phyloP scores from a whole-genome alignment of 1,139 yeast species.

The Suhomyces wounanorum region DNA sequence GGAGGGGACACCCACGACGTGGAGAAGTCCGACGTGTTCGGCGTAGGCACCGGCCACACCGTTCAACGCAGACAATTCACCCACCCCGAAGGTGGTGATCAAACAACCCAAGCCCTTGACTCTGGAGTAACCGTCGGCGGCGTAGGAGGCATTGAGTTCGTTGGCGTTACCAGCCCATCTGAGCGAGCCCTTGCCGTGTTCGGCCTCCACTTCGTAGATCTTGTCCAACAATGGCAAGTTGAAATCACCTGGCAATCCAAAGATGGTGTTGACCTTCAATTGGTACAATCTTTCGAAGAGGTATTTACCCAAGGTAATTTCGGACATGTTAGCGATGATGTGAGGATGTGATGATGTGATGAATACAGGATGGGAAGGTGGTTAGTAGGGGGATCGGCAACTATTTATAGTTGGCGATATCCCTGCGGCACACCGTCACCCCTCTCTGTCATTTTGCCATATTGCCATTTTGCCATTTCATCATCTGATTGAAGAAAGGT shows the following conservation, averaged over 20 bases:
- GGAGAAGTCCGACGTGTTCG: constrained; percentile 44
- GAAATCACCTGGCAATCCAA: constrained; percentile 48
- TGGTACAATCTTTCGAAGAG: constrained; percentile 48
- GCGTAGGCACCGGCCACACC: constrained; percentile 47
- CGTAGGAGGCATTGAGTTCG: constrained; percentile 46
- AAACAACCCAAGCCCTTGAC: constrained; percentile 40
- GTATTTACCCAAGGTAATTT: constrained; percentile 44
- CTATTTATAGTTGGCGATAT: constrained; percentile 5
- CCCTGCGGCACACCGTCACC: constrained; percentile 4
- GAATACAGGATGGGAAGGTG: background rate
- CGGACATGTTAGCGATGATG: constrained; percentile 27
- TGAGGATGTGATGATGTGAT: background rate
- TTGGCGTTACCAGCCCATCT: constrained; percentile 48
- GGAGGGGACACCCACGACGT: constrained; percentile 45
- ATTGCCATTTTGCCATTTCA: background rate
- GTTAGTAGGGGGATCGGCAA: background rate
- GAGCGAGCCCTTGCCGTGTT: constrained; percentile 25
- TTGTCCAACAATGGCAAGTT: constrained; percentile 40
- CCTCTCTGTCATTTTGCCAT: constrained; percentile 1
- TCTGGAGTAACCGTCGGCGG: constrained; percentile 47
- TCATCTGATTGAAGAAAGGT: constrained; percentile 7
- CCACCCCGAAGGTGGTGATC: constrained; percentile 47
- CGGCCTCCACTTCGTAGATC: constrained; percentile 34
- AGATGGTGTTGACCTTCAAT: constrained; percentile 41
- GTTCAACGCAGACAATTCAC: constrained; percentile 43